Evolutionary conservation across 2,329 filamentous ascomycete genomes (phyloP), one percentile per base, ranked within the genome.

Genomic region (Stagonosporopsis chrysanthemi): DNA sequence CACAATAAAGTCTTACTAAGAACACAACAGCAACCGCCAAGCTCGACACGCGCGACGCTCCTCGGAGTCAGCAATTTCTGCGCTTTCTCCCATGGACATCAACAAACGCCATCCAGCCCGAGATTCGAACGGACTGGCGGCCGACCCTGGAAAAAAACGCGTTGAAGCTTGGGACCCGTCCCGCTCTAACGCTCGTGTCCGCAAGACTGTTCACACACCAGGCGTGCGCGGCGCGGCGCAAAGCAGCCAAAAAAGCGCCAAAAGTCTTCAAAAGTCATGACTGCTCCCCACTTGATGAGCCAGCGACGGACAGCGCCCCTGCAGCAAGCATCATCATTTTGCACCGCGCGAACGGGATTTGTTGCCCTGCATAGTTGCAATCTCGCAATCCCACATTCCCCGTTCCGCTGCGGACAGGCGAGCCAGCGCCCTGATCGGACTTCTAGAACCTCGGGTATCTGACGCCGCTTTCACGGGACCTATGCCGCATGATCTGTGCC

Each of bases 391-490:
- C 43, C 39, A 28, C 39, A 51, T 40, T 45, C 22, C 42, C 38
- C 31, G 24, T 33, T 7, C 46, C 23, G 26, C 33, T 33, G 29
- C 48, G 41, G 22, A 28, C n/a, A 24, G 22, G 17, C 2, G 24
- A 15, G 17, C 26, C 11, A 14, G 39, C 7, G 45, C 41, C 31
- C 42, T 35, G 36, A 24, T n/a, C 17, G 36, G 17, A 31, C 38
- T 57, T 48, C 43, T 52, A 52, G 54, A 57, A 52, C 29, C 54
- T 49, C 54, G 48, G 54, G 48, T 48, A 31, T 51, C 29, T 9
- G 23, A 43, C 43, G 33, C 22, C 31, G 31, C 33, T 23, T 31
- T 19, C 17, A 39, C 49, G 49, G 49, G 33, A 23, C 42, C 22
- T 46, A 14, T 19, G 26, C 42, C 22, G 26, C 26, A 17, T 17